Percentiles rank a stretch among this genome's conserved stretches.
These are phyloP conservation scores for Epichloe festucae DNA, from an alignment of 2,329 filamentous ascomycete species.

Conservation along the genomic window DNA sequence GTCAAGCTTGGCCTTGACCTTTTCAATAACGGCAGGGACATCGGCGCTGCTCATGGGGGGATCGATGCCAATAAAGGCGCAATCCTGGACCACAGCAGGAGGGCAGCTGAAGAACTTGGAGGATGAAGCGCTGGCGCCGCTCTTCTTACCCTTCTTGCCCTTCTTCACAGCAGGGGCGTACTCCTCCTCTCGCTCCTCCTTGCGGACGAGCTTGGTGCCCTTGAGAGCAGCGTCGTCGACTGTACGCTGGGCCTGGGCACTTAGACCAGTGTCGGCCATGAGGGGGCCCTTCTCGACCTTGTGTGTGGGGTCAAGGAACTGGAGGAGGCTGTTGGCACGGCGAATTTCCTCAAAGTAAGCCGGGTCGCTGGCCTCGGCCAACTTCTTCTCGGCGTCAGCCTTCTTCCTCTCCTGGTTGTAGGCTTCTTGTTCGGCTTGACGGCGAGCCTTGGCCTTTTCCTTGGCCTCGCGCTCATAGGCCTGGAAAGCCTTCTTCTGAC, in stretches of 20 bases:
- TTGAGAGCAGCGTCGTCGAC: constrained; percentile 77
- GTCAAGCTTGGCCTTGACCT: constrained; percentile 82
- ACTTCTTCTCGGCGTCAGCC: constrained; percentile 61
- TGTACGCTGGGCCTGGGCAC: constrained; percentile 66
- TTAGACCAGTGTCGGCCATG: constrained; percentile 57
- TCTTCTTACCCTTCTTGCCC: constrained; percentile 74
- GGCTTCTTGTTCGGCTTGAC: constrained; percentile 67
- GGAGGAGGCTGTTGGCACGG: constrained; percentile 73
- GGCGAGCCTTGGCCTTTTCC: constrained; percentile 62
- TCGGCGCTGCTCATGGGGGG: constrained; percentile 85
- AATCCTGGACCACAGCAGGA: constrained; percentile 83
- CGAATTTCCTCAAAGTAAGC: constrained; percentile 91
- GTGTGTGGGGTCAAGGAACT: constrained; percentile 74
- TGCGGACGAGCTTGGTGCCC: constrained; percentile 71
- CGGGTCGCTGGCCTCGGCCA: constrained; percentile 70
- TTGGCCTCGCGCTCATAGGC: constrained; percentile 76
- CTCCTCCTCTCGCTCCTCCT: constrained; percentile 78
- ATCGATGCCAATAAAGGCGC: constrained; percentile 70
- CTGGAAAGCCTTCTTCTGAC: constrained; percentile 66
- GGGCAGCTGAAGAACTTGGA: constrained; percentile 65
- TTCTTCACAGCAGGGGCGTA: constrained; percentile 73
- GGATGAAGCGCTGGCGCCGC: constrained; percentile 32
- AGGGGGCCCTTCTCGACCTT: constrained; percentile 53
- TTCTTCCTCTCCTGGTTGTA: constrained; percentile 60
- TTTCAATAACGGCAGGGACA: constrained; percentile 67